A percentile compares a stretch with the other conserved stretches of the same genome.
phyloP scores from a whole-genome alignment of 1,139 yeast species.

The Saccharomyces hybrid region DNA sequence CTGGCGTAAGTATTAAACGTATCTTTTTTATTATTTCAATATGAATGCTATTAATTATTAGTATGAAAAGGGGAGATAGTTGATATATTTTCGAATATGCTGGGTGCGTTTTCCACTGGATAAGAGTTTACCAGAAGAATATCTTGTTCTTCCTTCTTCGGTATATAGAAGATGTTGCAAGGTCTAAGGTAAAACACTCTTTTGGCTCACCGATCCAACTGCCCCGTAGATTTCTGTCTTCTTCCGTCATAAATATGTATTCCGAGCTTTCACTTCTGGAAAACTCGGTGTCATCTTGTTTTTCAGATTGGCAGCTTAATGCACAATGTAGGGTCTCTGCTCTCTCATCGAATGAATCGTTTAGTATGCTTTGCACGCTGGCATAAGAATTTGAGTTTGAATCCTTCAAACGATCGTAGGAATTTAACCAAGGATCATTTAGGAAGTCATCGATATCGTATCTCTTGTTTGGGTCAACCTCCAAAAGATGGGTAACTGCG shows the following conservation, averaged over 20 bases:
- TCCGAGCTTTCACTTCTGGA: neutral
- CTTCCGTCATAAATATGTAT: neutral
- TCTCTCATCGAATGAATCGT: neutral
- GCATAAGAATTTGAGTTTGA: neutral
- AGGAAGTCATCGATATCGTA: constrained; percentile 69
- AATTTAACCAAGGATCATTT: constrained; percentile 64
- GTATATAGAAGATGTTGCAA: neutral
- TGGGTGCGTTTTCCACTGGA: no score
- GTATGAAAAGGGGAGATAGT: neutral
- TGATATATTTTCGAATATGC: neutral
- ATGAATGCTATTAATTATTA: neutral
- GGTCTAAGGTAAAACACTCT: neutral
- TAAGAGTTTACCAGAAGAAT: neutral
- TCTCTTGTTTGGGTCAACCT: constrained; percentile 68
- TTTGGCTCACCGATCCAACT: neutral
- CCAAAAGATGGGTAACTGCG: constrained; percentile 61
- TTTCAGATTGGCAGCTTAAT: neutral
- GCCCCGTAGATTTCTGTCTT: neutral
- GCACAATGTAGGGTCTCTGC: neutral
- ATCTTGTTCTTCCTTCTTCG: neutral
- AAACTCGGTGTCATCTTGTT: neutral
- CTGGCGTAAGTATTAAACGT: neutral
- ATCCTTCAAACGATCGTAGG: constrained; percentile 10
- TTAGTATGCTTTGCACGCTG: neutral
- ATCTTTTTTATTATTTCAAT: neutral